Conservation (phyloP, 2,329 filamentous ascomycete species). For the Aspergillus udagawae region DNA sequence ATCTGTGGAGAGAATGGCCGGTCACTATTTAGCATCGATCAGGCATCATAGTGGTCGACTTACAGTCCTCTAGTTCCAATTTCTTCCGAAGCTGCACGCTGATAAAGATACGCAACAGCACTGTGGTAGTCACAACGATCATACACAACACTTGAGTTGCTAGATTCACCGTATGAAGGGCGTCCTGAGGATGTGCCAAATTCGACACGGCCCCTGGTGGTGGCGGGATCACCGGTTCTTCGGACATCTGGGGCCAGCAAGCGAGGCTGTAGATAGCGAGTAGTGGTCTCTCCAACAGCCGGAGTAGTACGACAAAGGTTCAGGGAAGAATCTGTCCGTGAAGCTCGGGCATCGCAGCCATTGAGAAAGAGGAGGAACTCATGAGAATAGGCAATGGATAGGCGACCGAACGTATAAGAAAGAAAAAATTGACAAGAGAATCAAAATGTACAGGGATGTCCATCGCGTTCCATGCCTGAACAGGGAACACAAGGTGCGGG, state of each 20-base stretch:
- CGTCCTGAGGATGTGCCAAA: conserved; percentile 11
- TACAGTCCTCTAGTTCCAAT: conserved; percentile 19
- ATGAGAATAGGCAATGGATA: background rate
- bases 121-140: conserved; percentile 13
- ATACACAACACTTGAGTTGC: conserved; percentile 19
- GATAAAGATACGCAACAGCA: conserved; percentile 16
- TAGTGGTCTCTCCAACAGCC: too few species aligned
- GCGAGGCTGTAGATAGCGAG: background rate
- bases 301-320: background rate
- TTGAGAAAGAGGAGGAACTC: background rate
- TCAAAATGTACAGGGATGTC: background rate
- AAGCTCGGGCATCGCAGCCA: background rate
- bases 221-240: conserved; percentile 7
- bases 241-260: background rate
- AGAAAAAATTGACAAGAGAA: background rate
- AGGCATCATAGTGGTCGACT: background rate
- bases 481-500: background rate
- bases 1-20: conserved; percentile 5
- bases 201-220: conserved; percentile 9
- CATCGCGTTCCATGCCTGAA: background rate
- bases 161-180: conserved; percentile 15
- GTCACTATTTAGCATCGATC: conserved; percentile 1
- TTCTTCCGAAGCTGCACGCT: conserved; percentile 10
- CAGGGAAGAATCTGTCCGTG: background rate
- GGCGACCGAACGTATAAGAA: background rate